Conservation (phyloP, 768 basidiomycete species). For the Hortiboletus campestris region DNA sequence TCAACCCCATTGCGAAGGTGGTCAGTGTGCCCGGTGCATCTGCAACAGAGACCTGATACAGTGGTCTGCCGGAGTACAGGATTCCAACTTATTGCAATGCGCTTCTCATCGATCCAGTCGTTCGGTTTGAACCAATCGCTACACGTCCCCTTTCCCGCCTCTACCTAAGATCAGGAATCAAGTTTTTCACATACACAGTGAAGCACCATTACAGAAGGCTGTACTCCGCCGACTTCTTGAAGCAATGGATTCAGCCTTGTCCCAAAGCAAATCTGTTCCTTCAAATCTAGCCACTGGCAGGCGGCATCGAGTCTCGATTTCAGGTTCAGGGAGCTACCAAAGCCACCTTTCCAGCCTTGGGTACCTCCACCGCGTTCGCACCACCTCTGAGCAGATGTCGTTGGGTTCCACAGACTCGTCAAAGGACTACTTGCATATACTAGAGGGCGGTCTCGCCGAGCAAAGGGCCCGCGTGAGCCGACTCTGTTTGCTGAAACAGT, state of each 20-base stretch:
- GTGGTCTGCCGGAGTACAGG: not conserved
- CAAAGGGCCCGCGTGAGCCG: conserved; percentile 16
- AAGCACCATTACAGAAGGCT: not conserved
- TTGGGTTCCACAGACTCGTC: not conserved
- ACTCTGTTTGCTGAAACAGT: conserved; percentile 28
- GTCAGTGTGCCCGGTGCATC: not conserved
- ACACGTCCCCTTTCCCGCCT: not conserved
- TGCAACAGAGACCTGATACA: not conserved
- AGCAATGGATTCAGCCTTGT: conserved; percentile 18
- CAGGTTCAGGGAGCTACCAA: conserved; percentile 43
- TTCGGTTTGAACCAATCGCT: not conserved
- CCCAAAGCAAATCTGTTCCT: conserved; percentile 28
- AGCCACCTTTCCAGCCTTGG: conserved; percentile 44
- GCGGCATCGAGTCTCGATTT: conserved; percentile 23
- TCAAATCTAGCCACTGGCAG: conserved; percentile 15
- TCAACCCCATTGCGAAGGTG: not conserved
- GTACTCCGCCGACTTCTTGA: not conserved
- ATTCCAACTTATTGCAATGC: conserved; percentile 3
- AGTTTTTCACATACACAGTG: not conserved
- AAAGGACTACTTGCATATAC: conserved; percentile 11
- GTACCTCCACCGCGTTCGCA: conserved; percentile 40
- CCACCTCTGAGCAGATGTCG: conserved; percentile 23
- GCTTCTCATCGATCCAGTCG: not conserved
- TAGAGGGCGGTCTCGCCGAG: conserved; percentile 19
- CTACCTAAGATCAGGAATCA: not conserved